Conservation (phyloP, 2,329 filamentous ascomycete species). For the Sphaerostilbella broomeana region DNA sequence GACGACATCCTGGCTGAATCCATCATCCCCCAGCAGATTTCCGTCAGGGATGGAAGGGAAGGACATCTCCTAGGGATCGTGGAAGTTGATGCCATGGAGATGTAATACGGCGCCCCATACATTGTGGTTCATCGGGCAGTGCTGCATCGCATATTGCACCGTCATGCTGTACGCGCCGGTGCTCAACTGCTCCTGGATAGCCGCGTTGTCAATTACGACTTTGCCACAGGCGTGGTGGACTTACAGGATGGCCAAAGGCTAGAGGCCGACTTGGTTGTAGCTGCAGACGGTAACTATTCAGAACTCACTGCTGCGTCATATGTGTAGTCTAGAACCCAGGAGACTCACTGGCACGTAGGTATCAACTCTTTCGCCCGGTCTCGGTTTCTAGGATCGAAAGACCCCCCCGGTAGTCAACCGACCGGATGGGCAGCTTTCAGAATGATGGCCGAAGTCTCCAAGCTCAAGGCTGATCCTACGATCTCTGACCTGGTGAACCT, state of each 20-base stretch:
- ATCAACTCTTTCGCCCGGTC: slow-evolving; percentile 24
- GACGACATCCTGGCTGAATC: slow-evolving; percentile 16
- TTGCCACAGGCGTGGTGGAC: slow-evolving; percentile 16
- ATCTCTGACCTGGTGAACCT: slow-evolving; percentile 29
- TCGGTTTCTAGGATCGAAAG: slow-evolving; percentile 14
- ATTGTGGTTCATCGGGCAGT: slow-evolving; percentile 31
- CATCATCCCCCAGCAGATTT: slow-evolving; percentile 16
- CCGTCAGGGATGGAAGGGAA: slow-evolving; percentile 21
- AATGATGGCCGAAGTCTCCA: slow-evolving; percentile 30
- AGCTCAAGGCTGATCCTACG: slow-evolving; percentile 29
- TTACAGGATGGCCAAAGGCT: slow-evolving; percentile 19
- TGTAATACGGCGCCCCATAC: slow-evolving; percentile 26
- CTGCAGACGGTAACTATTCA: slow-evolving; percentile 26
- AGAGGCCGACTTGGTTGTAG: slow-evolving; percentile 27
- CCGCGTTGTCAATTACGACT: slow-evolving; percentile 21
- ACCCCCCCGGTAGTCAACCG: slow-evolving; percentile 13
- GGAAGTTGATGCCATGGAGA: slow-evolving; percentile 17
- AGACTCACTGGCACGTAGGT: slow-evolving; percentile 4
- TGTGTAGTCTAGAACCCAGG: not conserved
- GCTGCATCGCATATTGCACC: slow-evolving; percentile 26
- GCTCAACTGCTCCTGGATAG: slow-evolving; percentile 20
- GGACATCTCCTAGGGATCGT: slow-evolving; percentile 19
- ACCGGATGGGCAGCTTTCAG: slow-evolving; percentile 37
- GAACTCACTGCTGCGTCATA: not conserved
- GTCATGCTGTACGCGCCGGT: slow-evolving; percentile 21